phyloP scores from a whole-genome alignment of 106 monocot genomes.

The Allium cepa region DNA sequence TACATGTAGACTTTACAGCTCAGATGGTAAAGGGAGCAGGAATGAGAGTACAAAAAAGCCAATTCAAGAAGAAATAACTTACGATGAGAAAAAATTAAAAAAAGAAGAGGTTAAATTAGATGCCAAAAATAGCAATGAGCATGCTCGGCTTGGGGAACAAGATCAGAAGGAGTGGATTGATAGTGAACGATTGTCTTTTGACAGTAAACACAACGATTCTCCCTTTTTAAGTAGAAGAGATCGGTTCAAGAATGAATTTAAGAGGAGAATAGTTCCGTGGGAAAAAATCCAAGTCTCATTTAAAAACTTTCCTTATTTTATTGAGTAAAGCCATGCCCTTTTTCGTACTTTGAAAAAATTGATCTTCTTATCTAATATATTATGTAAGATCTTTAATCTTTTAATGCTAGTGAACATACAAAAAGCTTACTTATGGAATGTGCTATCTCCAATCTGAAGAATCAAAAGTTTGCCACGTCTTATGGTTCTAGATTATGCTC shows the following conservation, averaged over 20 bases:
- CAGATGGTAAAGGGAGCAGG: conserved; percentile 57
- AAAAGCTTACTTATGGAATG: conserved; percentile 81
- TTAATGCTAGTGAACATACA: conserved; percentile 47
- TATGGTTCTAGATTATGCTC: conserved; percentile 71
- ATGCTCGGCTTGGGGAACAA: conserved; percentile 71
- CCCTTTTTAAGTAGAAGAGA: conserved; percentile 73
- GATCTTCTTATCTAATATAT: neutral
- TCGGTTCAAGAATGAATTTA: conserved; percentile 82
- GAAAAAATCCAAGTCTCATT: conserved; percentile 82
- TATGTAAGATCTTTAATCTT: neutral
- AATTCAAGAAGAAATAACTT: conserved; percentile 26
- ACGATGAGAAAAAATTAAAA: neutral
- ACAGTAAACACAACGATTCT: conserved; percentile 53
- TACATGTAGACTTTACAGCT: conserved; percentile 52
- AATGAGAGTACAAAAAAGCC: conserved; percentile 50
- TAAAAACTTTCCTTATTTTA: conserved; percentile 75
- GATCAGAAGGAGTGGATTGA: conserved; percentile 93
- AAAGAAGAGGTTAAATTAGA: conserved; percentile 1
- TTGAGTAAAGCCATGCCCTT: conserved; percentile 41
- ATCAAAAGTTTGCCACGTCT: conserved; percentile 36
- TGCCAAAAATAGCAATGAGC: conserved; percentile 25
- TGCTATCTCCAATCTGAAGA: conserved; percentile 68
- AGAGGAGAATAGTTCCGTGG: conserved; percentile 78
- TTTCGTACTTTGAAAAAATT: neutral
- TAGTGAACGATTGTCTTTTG: conserved; percentile 41